These are phyloP conservation scores for Lentinula lateritia DNA, from an alignment of 768 basidiomycete genomes.

Conservation along the genomic window DNA sequence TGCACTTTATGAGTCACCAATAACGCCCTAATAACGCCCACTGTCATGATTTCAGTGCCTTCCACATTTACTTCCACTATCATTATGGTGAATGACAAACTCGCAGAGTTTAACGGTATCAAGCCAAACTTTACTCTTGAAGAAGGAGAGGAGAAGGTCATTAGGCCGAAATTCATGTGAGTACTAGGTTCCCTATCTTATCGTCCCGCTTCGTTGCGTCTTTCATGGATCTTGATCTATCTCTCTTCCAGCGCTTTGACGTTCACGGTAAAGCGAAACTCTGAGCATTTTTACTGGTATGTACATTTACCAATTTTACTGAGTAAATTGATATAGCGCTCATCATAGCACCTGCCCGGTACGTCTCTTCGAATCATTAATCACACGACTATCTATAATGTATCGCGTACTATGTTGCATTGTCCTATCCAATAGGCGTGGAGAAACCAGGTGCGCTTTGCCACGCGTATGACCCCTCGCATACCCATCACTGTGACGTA, in stretches of 20 bases:
- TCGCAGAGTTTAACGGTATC: slow-evolving; percentile 45
- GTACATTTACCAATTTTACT: neutral
- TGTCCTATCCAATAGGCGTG: slow-evolving; percentile 18
- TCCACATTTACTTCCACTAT: too few relatives aligned
- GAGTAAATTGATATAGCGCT: neutral
- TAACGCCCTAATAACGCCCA: too few relatives aligned
- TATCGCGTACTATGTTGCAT: neutral
- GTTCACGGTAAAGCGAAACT: slow-evolving; percentile 25
- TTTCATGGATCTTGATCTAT: neutral
- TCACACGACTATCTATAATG: neutral
- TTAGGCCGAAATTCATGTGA: slow-evolving; percentile 34
- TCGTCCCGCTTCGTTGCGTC: neutral
- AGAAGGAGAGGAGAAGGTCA: slow-evolving; percentile 44
- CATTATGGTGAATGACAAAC: slow-evolving; percentile 28
- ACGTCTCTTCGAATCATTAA: slow-evolving; percentile 6
- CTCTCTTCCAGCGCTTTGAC: neutral
- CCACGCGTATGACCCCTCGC: neutral
- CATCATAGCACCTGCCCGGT: slow-evolving; percentile 26
- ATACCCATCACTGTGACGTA: slow-evolving; percentile 2
- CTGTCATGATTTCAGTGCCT: too few relatives aligned
- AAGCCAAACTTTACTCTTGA: slow-evolving; percentile 39
- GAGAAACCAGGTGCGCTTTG: slow-evolving; percentile 22
- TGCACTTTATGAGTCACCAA: too few relatives aligned
- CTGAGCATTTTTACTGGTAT: slow-evolving; percentile 39
- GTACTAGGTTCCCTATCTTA: neutral